Evolutionary conservation across 2,329 filamentous ascomycete species (phyloP).

Genomic region (Penicillium sp.): DNA sequence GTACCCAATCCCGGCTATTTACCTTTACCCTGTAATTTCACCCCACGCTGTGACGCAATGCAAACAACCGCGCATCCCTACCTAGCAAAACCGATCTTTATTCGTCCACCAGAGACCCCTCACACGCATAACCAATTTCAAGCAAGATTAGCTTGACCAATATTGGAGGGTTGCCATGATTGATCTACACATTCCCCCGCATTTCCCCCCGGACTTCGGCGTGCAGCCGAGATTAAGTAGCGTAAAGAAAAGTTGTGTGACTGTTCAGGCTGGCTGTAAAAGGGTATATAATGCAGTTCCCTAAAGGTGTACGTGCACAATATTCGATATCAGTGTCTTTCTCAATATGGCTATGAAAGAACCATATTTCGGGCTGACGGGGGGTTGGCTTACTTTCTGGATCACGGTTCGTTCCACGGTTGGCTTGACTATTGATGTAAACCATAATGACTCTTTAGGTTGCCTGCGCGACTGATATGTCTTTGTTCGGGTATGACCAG

Average conservation of each 20-base stretch:
- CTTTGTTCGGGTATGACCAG: constrained; percentile 51
- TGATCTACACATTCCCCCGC: not conserved
- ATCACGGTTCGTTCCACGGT: constrained; percentile 2
- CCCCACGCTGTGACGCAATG: not conserved
- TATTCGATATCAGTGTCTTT: not conserved
- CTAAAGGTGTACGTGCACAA: too few species aligned
- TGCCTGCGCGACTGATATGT: constrained; percentile 43
- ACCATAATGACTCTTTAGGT: constrained; percentile 1
- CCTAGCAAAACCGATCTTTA: not conserved
- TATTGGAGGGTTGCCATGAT: not conserved
- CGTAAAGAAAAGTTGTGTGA: too few species aligned
- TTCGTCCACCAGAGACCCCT: not conserved
- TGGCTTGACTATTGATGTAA: not conserved
- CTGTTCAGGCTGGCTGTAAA: not conserved
- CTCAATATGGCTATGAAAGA: not conserved
- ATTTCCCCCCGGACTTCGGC: constrained; percentile 2
- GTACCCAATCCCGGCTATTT: not conserved
- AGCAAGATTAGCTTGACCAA: not conserved
- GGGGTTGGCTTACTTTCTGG: constrained; percentile 6
- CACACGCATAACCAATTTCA: not conserved
- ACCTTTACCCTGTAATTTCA: not conserved
- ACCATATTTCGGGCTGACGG: constrained; percentile 6
- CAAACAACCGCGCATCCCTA: not conserved
- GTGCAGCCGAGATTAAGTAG: not conserved
- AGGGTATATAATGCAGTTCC: not conserved